These are phyloP conservation scores for Metschnikowia sp. DNA, from an alignment of 805 yeast species.

Conservation along the genomic window DNA sequence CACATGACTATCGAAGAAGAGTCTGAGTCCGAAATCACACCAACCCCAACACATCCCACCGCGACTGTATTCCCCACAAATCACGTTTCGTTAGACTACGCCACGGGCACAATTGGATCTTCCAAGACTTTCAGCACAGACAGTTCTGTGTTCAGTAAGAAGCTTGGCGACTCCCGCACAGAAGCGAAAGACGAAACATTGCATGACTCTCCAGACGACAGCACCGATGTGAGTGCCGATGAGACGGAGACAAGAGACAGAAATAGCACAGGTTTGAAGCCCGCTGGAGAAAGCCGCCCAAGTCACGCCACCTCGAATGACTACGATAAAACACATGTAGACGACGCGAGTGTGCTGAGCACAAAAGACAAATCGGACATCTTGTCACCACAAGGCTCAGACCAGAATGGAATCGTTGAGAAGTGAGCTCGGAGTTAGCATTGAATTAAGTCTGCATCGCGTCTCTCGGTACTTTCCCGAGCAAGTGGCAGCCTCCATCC, in stretches of 20 bases:
- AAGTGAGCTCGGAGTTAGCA: too few relatives aligned
- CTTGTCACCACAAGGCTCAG: too few relatives aligned
- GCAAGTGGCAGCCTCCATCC: background rate
- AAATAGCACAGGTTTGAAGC: background rate
- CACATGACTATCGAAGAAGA: conserved; percentile 15
- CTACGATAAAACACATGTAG: too few relatives aligned
- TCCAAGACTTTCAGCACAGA: conserved; percentile 7
- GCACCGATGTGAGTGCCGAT: conserved; percentile 1
- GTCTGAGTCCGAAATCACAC: conserved; percentile 14
- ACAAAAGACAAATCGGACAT: too few relatives aligned
- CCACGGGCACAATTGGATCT: conserved; percentile 10
- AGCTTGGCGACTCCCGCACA: background rate
- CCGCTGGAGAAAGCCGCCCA: too few relatives aligned
- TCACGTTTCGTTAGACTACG: conserved; percentile 7
- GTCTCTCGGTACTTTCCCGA: too few relatives aligned
- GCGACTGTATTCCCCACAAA: conserved; percentile 3
- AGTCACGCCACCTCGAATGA: too few relatives aligned
- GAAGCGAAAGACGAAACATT: background rate
- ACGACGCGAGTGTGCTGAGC: too few relatives aligned
- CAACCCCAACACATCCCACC: conserved; percentile 6
- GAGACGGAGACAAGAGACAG: background rate
- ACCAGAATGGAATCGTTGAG: too few relatives aligned
- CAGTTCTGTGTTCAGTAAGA: conserved; percentile 9
- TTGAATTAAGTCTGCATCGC: too few relatives aligned
- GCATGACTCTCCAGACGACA: background rate